Conservation (phyloP, 2,329 filamentous ascomycete species). For the Triangularia setosa region DNA sequence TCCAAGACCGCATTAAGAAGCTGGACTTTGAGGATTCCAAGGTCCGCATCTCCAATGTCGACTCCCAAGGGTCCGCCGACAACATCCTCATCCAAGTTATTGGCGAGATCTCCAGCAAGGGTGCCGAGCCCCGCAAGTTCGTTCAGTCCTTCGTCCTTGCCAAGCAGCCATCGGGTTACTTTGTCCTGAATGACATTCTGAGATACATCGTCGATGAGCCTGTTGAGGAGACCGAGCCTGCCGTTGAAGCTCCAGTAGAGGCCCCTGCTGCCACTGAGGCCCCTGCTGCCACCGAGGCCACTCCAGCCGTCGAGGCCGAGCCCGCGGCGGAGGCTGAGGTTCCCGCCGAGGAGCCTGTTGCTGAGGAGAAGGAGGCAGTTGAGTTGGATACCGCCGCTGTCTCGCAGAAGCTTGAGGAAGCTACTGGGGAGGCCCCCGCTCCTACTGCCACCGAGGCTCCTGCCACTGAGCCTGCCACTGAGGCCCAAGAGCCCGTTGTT, state of each 20-base stretch:
- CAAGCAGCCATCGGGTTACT: slow-evolving; percentile 94
- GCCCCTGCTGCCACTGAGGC: slow-evolving; percentile 34
- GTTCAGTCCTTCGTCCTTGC: slow-evolving; percentile 97
- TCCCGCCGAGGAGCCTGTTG: slow-evolving; percentile 45
- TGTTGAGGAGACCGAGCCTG: slow-evolving; percentile 45
- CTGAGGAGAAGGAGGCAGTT: slow-evolving; percentile 30
- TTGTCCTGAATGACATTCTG: slow-evolving; percentile 97
- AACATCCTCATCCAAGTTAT: slow-evolving; percentile 98
- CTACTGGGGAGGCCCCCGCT: slow-evolving; percentile 23
- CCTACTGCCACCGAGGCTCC: slow-evolving; percentile 57
- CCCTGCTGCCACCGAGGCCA: slow-evolving; percentile 28
- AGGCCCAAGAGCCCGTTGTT: slow-evolving; percentile 8
- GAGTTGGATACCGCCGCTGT: slow-evolving; percentile 52
- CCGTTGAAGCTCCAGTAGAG: slow-evolving; percentile 28
- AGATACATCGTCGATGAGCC: slow-evolving; percentile 81
- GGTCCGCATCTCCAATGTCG: slow-evolving; percentile 95
- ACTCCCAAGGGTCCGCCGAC: slow-evolving; percentile 86
- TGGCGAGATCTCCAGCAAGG: slow-evolving; percentile 94
- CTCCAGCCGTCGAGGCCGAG: slow-evolving; percentile 35
- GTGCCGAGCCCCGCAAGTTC: slow-evolving; percentile 87
- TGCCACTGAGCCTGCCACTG: slow-evolving; percentile 64
- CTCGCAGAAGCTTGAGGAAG: slow-evolving; percentile 73
- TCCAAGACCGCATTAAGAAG: slow-evolving; percentile 88
- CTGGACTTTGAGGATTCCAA: slow-evolving; percentile 97
- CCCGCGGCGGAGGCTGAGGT: slow-evolving; percentile 36